A percentile compares a stretch with the other conserved stretches of the same genome.
These are phyloP conservation scores for Dianthus caryophyllus DNA, from an alignment of 148 eudicot genomes.

Conservation along the genomic window DNA sequence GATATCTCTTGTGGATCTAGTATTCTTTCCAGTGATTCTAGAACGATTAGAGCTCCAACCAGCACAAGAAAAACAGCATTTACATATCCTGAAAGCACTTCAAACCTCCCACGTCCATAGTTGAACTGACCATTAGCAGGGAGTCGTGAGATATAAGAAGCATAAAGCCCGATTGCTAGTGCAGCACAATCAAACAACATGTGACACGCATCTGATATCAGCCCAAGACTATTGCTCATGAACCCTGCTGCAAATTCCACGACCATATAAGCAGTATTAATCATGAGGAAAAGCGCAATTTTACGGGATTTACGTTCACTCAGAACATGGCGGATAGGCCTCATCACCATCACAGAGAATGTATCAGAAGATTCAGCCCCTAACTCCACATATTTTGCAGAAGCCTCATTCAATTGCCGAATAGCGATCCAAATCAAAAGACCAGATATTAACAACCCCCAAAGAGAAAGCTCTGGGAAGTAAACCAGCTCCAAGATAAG, in stretches of 20 bases:
- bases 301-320: conserved; percentile 93
- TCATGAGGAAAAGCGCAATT: conserved; percentile 94
- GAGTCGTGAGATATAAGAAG: conserved; percentile 84
- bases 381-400: conserved; percentile 48
- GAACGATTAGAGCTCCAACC: conserved; percentile 87
- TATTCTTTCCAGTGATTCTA: conserved; percentile 89
- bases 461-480: conserved; percentile 90
- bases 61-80: conserved; percentile 94
- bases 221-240: conserved; percentile 96
- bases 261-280: conserved; percentile 88
- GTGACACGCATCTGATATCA: conserved; percentile 98
- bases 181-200: conserved; percentile 99
- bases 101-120: conserved; percentile 96
- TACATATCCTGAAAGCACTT: conserved; percentile 94
- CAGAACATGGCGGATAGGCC: conserved; percentile 72
- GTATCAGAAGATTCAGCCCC: conserved; percentile 69
- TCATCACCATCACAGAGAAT: conserved; percentile 49
- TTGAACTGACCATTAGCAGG: conserved; percentile 86
- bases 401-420: conserved; percentile 50
- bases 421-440: conserved; percentile 63
- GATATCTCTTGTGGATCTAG: conserved; percentile 97
- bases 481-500: conserved; percentile 75
- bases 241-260: conserved; percentile 93
- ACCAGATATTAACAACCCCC: conserved; percentile 88
- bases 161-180: conserved; percentile 90